Percentiles rank a stretch among this genome's conserved stretches.
These are phyloP conservation scores for Aureobasidium pullulans DNA, from an alignment of 2,329 filamentous ascomycete genomes.

Conservation along the genomic window DNA sequence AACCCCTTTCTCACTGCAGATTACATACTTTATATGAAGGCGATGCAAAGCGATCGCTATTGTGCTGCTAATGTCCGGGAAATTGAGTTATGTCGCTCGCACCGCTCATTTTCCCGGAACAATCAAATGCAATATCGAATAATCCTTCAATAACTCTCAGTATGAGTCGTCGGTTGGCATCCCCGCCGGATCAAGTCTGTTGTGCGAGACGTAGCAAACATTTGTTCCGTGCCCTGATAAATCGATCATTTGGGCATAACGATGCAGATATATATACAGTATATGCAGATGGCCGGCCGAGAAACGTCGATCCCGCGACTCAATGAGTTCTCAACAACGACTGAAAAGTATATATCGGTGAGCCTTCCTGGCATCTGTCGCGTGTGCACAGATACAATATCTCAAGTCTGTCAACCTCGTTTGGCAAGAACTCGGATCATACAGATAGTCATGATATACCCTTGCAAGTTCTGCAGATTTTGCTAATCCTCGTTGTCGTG, in stretches of 20 bases:
- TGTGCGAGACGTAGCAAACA: neutral
- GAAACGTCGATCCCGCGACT: conserved; percentile 1
- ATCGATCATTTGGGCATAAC: neutral
- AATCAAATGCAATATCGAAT: conserved; percentile 11
- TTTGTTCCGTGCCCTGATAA: neutral
- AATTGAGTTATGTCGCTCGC: neutral
- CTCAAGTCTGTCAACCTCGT: neutral
- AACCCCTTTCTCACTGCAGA: neutral
- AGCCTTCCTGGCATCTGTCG: neutral
- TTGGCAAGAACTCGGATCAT: neutral
- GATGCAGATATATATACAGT: neutral
- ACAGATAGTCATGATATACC: neutral
- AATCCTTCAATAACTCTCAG: conserved; percentile 4
- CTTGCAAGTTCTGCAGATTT: conserved; percentile 3
- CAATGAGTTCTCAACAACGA: conserved; percentile 2
- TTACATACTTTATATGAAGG: neutral
- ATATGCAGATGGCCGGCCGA: conserved; percentile 1
- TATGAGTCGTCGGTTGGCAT: conserved; percentile 8
- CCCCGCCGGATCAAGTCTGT: neutral
- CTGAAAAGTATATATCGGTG: neutral
- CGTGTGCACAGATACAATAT: conserved; percentile 6
- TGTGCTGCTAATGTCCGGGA: neutral
- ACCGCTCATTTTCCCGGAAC: neutral
- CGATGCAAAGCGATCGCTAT: neutral
- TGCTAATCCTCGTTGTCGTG: neutral